Evolutionary conservation across 352 stramenopile species (phyloP), one percentile per base, ranked within the genome.

Genomic region (Phytophthora meadii): DNA sequence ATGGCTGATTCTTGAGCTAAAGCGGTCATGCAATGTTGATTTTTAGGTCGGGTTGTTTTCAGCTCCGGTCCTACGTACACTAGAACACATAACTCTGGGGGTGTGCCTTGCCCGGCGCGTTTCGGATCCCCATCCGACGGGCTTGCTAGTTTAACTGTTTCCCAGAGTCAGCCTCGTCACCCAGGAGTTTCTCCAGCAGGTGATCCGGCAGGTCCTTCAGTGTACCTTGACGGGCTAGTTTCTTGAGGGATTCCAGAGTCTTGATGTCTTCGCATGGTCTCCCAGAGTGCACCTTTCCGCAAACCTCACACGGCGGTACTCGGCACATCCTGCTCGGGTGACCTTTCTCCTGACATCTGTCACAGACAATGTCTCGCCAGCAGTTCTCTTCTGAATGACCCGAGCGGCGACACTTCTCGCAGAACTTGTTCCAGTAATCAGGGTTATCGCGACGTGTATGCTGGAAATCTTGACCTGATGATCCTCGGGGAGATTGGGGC

Each of bases 141-240:
- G 63, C 50, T 49, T 52, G 44, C 15, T 67, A n/a, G 63, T 71
- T 71, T 71, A 41, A 67, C 57, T 22, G 14, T 19, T 46, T 44
- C 15, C 19, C 54, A 27, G 24, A 37, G 25, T 48, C 39, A 9
- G 28, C 41, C 1, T 54, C 45, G 4, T 25, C 54, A 30, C 22
- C 34, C n/a, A 40, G 2, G 4, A 10, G 12, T 48, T 48, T 62
- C 4, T 48, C 17, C 14, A 40, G 15, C 14, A 54, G 5, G 5
- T 42, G 17, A 3, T 17, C 3, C 1, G 32, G 42, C 22, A 62
- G 3, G 7, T 32, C 25, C 17, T 62, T 46, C 3, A 54, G 22
- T 39, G 39, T 17, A n/a, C 44, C 32, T 32, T 46, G n/a, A 4
- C 44, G 54, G 4, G 44, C 44, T 22, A 54, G 34, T n/a, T n/a